These are phyloP conservation scores for Fusarium kyushuense DNA, from an alignment of 2,329 filamentous ascomycete species.

Conservation along the genomic window DNA sequence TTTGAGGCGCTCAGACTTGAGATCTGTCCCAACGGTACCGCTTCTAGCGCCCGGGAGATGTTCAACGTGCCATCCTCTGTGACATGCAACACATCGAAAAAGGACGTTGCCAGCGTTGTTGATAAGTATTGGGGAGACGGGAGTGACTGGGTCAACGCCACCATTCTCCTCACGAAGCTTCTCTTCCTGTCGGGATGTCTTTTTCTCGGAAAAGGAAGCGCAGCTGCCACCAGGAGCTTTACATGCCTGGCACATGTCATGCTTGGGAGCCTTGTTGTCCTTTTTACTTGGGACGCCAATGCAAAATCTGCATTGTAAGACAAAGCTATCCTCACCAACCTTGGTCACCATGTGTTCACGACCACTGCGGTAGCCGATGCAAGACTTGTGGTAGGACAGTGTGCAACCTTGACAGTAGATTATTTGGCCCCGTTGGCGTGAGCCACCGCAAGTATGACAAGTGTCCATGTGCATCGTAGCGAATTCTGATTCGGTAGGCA, in stretches of 20 bases:
- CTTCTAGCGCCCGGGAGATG: slow-evolving; percentile 73
- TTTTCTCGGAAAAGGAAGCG: slow-evolving; percentile 76
- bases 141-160: slow-evolving; percentile 80
- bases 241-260: slow-evolving; percentile 80
- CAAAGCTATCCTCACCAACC: slow-evolving; percentile 78
- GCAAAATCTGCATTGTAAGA: slow-evolving; percentile 91
- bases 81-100: slow-evolving; percentile 84
- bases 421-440: slow-evolving; percentile 70
- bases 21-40: slow-evolving; percentile 51
- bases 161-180: slow-evolving; percentile 82
- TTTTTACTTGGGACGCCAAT: slow-evolving; percentile 76
- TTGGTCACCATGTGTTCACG: slow-evolving; percentile 95
- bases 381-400: slow-evolving; percentile 83
- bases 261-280: slow-evolving; percentile 75
- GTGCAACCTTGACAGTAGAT: slow-evolving; percentile 94
- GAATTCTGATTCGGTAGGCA: slow-evolving; percentile 75
- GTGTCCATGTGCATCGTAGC: slow-evolving; percentile 73
- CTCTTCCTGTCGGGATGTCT: slow-evolving; percentile 84
- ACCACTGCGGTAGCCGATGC: slow-evolving; percentile 77
- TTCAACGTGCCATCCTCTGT: slow-evolving; percentile 83
- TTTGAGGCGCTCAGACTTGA: slow-evolving; percentile 66
- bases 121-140: slow-evolving; percentile 71
- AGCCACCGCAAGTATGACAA: slow-evolving; percentile 76
- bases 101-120: slow-evolving; percentile 83
- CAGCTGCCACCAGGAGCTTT: slow-evolving; percentile 75